Evolutionary conservation across 2,329 filamentous ascomycete genomes (phyloP).

Genomic region (Aspergillus eucalypticola): DNA sequence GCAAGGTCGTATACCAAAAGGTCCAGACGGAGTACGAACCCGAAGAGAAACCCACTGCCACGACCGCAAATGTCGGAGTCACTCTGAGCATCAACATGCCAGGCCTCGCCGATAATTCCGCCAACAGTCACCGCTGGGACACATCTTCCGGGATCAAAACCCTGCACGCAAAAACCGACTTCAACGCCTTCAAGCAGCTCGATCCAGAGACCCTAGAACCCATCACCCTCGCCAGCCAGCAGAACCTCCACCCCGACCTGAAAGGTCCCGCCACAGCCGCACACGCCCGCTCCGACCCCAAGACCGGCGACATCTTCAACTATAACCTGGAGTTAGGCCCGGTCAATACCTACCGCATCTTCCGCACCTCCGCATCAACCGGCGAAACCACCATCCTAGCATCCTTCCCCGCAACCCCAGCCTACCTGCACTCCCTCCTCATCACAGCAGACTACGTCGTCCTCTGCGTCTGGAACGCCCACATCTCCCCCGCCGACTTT

Average conservation of each 20-base stretch:
- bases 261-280: constrained; percentile 67
- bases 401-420: constrained; percentile 58
- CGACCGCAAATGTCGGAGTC: constrained; percentile 66
- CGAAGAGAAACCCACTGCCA: constrained; percentile 59
- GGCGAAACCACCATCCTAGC: constrained; percentile 72
- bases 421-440: constrained; percentile 84
- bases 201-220: constrained; percentile 73
- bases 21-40: constrained; percentile 39
- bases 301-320: constrained; percentile 76
- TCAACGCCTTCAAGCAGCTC: constrained; percentile 59
- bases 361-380: constrained; percentile 62
- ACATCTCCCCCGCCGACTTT: constrained; percentile 52
- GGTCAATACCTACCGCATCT: constrained; percentile 66
- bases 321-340: constrained; percentile 71
- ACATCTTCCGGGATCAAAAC: constrained; percentile 46
- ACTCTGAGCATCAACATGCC: constrained; percentile 67
- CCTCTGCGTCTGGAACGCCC: constrained; percentile 70
- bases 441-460: constrained; percentile 70
- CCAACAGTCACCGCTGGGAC: constrained; percentile 25
- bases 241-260: constrained; percentile 65
- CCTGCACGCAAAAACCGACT: constrained; percentile 64
- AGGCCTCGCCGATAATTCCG: constrained; percentile 41
- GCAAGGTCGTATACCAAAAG: constrained; percentile 71
- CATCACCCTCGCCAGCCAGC: constrained; percentile 62
- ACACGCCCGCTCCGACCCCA: constrained; percentile 70